Percentiles rank a stretch among this genome's conserved stretches.
phyloP scores from a whole-genome alignment of 768 basidiomycete species.

The Suillus occidentalis region DNA sequence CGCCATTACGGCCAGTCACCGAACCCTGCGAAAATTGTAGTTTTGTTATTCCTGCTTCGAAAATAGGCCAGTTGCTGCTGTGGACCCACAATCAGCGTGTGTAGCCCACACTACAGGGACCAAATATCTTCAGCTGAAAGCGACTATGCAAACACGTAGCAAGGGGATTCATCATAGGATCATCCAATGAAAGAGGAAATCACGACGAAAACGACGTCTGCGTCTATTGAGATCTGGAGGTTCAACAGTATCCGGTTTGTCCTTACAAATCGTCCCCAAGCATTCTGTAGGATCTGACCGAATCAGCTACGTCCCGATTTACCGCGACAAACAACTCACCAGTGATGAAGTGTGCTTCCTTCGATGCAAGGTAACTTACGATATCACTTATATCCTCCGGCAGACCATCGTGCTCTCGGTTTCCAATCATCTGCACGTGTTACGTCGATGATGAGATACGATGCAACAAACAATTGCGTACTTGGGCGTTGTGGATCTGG shows the following conservation, averaged over 20 bases:
- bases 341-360: conserved; percentile 28
- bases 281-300: background rate
- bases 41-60: background rate
- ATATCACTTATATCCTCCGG: conserved; percentile 25
- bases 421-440: conserved; percentile 1
- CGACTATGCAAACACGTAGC: background rate
- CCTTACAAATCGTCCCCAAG: background rate
- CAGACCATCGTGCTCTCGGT: conserved; percentile 2
- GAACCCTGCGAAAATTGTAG: background rate
- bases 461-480: background rate
- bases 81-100: background rate
- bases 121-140: background rate
- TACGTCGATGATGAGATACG: background rate
- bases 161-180: background rate
- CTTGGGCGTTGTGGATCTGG: background rate
- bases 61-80: background rate
- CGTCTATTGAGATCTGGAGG: conserved; percentile 10
- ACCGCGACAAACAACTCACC: conserved; percentile 13
- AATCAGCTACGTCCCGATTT: background rate
- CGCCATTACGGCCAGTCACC: background rate
- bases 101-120: background rate
- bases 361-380: conserved; percentile 26
- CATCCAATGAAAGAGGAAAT: background rate
- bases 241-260: background rate
- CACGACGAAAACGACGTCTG: conserved; percentile 3